Evolutionary conservation across 2,329 filamentous ascomycete species (phyloP).

Genomic region (Penicillium sp.): DNA sequence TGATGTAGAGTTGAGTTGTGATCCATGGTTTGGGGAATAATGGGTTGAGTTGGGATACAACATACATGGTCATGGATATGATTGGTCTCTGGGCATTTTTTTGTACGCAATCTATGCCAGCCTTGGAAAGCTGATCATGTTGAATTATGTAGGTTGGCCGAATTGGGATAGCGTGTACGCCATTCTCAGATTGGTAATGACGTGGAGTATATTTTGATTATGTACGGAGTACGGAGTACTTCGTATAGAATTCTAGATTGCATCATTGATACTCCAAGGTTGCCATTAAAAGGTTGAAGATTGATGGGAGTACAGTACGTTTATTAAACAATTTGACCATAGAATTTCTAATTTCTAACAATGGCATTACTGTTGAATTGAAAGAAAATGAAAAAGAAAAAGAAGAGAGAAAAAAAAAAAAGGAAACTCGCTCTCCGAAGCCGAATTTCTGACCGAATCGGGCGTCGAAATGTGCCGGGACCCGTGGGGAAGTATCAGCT

Average conservation of each 20-base stretch:
- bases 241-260: not conserved
- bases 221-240: too few species aligned
- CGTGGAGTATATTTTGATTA: not conserved
- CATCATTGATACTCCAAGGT: too few species aligned
- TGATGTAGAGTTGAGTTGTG: not conserved
- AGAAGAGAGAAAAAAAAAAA: not conserved
- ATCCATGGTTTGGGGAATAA: not conserved
- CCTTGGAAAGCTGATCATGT: not conserved
- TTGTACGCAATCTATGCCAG: not conserved
- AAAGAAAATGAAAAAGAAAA: not conserved
- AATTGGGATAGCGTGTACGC: slow-evolving; percentile 1
- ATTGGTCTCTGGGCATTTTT: not conserved
- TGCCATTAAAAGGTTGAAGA: too few species aligned
- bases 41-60: not conserved
- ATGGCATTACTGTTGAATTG: not conserved
- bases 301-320: not conserved
- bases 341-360: not conserved
- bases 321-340: not conserved
- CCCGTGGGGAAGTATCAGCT: not conserved
- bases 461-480: not conserved
- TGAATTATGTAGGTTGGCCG: slow-evolving; percentile 2
- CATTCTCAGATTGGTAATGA: not conserved
- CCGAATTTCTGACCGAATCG: not conserved
- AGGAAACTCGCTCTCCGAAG: not conserved
- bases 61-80: not conserved